Evolutionary conservation across 768 basidiomycete genomes (phyloP).

Genomic region (Mrakia blollopis): DNA sequence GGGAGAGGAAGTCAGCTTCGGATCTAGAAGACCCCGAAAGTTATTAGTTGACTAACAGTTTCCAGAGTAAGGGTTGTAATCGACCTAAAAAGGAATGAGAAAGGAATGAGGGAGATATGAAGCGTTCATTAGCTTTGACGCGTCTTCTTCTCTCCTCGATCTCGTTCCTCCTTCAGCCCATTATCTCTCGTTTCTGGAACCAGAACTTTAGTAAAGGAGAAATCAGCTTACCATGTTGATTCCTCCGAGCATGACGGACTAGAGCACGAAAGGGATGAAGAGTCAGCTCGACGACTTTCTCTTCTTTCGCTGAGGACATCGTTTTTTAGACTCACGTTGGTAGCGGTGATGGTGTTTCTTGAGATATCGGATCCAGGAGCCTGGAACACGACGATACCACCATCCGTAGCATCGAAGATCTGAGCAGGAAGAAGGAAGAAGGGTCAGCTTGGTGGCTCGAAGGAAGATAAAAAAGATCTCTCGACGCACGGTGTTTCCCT

Average conservation of each 20-base stretch:
- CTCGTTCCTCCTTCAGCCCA: no score
- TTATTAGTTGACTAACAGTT: background rate
- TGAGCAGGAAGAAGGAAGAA: no score
- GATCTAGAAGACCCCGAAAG: background rate
- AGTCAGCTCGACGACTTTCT: background rate
- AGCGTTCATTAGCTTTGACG: background rate
- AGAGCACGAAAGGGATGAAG: background rate
- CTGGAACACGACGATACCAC: conserved; percentile 16
- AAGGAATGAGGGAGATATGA: background rate
- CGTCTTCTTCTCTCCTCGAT: background rate
- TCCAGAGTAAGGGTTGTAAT: background rate
- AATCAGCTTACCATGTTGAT: conserved; percentile 24
- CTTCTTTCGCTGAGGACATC: background rate
- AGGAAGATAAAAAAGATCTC: background rate
- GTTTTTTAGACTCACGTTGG: background rate
- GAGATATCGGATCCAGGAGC: background rate
- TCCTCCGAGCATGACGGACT: background rate
- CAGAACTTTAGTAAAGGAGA: no score
- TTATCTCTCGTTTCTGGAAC: no score
- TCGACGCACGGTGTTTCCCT: conserved; percentile 5
- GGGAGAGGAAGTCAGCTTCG: background rate
- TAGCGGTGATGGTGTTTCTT: background rate
- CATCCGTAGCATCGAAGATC: conserved; percentile 8
- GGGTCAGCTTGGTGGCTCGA: background rate
- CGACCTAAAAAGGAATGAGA: background rate